Conservation (phyloP, 2,329 filamentous ascomycete genomes). For the Pseudopyrenochaeta lycopersici region DNA sequence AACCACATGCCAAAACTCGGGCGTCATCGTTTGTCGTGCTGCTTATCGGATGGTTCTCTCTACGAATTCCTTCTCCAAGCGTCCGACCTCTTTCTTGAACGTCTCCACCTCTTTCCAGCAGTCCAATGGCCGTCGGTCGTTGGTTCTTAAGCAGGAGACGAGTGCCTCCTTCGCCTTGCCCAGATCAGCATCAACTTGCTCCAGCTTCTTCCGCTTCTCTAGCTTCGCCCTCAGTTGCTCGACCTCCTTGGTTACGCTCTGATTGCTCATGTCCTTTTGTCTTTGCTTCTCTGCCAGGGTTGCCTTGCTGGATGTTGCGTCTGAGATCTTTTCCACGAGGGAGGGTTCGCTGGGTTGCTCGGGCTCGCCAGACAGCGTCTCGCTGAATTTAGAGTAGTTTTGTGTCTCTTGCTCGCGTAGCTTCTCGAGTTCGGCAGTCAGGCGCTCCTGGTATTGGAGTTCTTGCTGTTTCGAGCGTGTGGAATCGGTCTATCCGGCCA, state of each 20-base stretch:
- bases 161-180: constrained; percentile 79
- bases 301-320: constrained; percentile 46
- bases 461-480: constrained; percentile 85
- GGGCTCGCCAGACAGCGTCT: constrained; percentile 65
- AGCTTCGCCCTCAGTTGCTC: constrained; percentile 62
- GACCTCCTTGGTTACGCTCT: constrained; percentile 66
- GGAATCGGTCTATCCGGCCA: constrained; percentile 75
- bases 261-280: constrained; percentile 59
- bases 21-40: not conserved
- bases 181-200: constrained; percentile 73
- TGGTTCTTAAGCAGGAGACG: constrained; percentile 79
- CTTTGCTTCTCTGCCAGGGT: constrained; percentile 52
- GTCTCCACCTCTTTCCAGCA: constrained; percentile 93
- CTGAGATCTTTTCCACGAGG: constrained; percentile 47
- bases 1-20: constrained; percentile 1
- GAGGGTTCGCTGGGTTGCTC: constrained; percentile 43
- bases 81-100: constrained; percentile 89
- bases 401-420: constrained; percentile 76
- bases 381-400: constrained; percentile 73
- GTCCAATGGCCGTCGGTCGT: constrained; percentile 88
- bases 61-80: constrained; percentile 87
- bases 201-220: constrained; percentile 64
- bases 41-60: constrained; percentile 73
- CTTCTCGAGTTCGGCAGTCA: constrained; percentile 83
- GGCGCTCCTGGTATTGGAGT: constrained; percentile 86